A percentile compares a stretch with the other conserved stretches of the same genome.
Evolutionary conservation across 768 basidiomycete genomes (phyloP).

Genomic region (Favolaschia claudopus): DNA sequence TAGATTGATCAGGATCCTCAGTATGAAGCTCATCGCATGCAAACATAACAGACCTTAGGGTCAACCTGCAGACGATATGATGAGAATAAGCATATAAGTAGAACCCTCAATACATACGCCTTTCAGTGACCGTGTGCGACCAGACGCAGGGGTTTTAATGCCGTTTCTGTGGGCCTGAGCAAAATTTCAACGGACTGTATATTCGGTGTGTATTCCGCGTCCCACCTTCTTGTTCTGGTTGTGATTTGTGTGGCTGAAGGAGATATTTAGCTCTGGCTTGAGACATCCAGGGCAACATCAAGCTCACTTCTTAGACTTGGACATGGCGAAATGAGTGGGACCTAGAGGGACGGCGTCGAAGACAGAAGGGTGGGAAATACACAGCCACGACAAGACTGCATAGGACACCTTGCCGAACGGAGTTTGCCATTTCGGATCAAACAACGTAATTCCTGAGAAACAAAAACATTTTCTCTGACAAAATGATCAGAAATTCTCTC

Average conservation of each 20-base stretch:
- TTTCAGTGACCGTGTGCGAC: slow-evolving; percentile 81
- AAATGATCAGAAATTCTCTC: no score
- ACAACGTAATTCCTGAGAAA: no score
- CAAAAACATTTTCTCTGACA: no score
- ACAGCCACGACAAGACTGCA: slow-evolving; percentile 59
- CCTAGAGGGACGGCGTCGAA: no score
- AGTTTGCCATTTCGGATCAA: no score
- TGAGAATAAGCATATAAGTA: slow-evolving; percentile 6
- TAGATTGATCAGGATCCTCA: slow-evolving; percentile 37
- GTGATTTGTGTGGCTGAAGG: slow-evolving; percentile 85
- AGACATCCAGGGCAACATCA: neutral
- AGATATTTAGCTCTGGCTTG: slow-evolving; percentile 17
- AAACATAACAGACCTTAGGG: slow-evolving; percentile 64
- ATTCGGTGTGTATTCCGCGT: neutral
- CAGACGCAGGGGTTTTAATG: slow-evolving; percentile 83
- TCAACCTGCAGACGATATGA: slow-evolving; percentile 65
- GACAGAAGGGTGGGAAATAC: no score
- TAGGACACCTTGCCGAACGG: no score
- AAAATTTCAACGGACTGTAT: slow-evolving; percentile 80
- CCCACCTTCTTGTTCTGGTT: slow-evolving; percentile 90
- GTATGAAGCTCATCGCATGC: slow-evolving; percentile 7
- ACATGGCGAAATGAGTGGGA: slow-evolving; percentile 73
- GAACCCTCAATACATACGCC: slow-evolving; percentile 81
- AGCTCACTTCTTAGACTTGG: slow-evolving; percentile 97
- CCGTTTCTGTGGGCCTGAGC: slow-evolving; percentile 99